Conservation (phyloP, 768 basidiomycete genomes). For the Gyrodon lividus region DNA sequence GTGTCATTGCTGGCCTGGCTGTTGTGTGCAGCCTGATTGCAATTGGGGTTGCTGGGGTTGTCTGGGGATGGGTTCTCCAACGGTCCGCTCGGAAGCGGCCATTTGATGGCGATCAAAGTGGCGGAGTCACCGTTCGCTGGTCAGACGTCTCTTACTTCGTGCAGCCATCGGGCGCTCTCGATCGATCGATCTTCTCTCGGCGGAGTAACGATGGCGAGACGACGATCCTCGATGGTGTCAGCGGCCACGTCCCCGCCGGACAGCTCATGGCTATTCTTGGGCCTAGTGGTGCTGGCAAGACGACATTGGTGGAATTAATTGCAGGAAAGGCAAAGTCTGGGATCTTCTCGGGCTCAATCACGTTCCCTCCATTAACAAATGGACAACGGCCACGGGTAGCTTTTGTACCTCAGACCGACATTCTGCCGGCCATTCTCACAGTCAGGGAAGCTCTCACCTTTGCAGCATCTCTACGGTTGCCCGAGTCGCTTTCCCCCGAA, state of each 20-base stretch:
- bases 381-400: slow-evolving; percentile 57
- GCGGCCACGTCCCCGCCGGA: slow-evolving; percentile 71
- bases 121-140: slow-evolving; percentile 71
- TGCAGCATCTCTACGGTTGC: slow-evolving; percentile 80
- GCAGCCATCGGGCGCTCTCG: slow-evolving; percentile 25
- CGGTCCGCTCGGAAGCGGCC: slow-evolving; percentile 54
- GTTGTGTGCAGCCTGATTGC: slow-evolving; percentile 71
- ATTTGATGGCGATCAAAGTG: slow-evolving; percentile 38
- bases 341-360: slow-evolving; percentile 59
- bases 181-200: background rate
- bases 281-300: slow-evolving; percentile 92
- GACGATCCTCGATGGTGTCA: slow-evolving; percentile 71
- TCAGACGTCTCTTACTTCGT: slow-evolving; percentile 65
- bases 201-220: slow-evolving; percentile 27
- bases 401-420: slow-evolving; percentile 86
- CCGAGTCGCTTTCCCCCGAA: slow-evolving; percentile 62
- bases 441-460: slow-evolving; percentile 82
- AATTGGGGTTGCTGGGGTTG: slow-evolving; percentile 55
- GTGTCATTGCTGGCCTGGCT: slow-evolving; percentile 89
- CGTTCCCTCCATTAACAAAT: slow-evolving; percentile 43
- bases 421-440: slow-evolving; percentile 76
- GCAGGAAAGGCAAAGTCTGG: slow-evolving; percentile 83
- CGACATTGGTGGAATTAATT: slow-evolving; percentile 87
- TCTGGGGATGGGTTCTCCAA: slow-evolving; percentile 62
- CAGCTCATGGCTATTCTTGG: slow-evolving; percentile 91